Evolutionary conservation across 805 yeast genomes (phyloP), one percentile per base, ranked within the genome.

Genomic region (Barnettozyma vustinii): DNA sequence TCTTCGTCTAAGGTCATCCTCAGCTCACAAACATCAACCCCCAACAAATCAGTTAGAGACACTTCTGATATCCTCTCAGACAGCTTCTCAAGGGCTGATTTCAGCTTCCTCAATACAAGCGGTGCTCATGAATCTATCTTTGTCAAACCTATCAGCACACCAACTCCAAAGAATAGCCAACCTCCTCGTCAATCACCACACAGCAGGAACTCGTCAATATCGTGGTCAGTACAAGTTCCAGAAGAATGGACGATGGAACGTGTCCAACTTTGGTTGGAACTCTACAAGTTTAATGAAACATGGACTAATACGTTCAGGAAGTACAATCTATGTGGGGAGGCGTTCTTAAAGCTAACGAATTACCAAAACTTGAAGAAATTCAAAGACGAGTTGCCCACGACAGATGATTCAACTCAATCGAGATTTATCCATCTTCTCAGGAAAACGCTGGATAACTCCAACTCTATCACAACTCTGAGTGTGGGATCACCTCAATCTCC

Each of bases 221-320:
- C 73, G 2, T 79, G 83, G 83, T 71, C 74, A 21, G 78, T 76
- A 0, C 70, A 71, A 30, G 72, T 72, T 47, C 79, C 85, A 1
- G 73, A 72, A 6, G 83, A 79, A 50, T 89, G 97, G 97, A 79
- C 83, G 1, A 68, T 77, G 53, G 79, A 75, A n/a, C 72, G 85
- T 46, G 91, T 89, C 1, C 51, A 73, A 0, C 62, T 68, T 43
- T 90, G 96, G 95, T 71, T 90, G 23, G 81, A 76, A 8, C 56
- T 65, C n/a, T 75, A 89, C 61, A 73, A 76, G 19, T 90, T 90
- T 65, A 84, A 84, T 55, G 77, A 74, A 4, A 70, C 83, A 13
- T 90, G 97, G 97, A 70, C 76, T n/a, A 76, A 72, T 5, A 75
- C 81, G 16, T 85, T 90, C 64, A 68, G 68, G 37, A 72, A 72